Base-by-base conservation (phyloP, 306 rosid species). In the Quercus glauca region DNA sequence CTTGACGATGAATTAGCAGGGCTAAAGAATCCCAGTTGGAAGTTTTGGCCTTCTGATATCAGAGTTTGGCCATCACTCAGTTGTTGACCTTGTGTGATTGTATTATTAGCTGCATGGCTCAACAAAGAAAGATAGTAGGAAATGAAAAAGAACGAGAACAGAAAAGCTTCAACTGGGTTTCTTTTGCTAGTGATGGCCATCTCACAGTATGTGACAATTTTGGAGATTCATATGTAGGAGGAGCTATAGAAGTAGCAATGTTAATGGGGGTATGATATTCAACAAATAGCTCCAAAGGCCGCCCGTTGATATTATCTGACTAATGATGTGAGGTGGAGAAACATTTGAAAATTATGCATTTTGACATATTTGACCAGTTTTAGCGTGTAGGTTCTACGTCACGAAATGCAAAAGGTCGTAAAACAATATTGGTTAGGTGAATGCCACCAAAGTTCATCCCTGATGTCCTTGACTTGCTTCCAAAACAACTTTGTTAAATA, bases 11-110 rank as follows among this genome's bases (percentile, higher is more conserved):
- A 76, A 49, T 85, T 81, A 2, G 5, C 73, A 0, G 72, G 78
- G 77, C 81, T 49, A 85, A 94, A 94, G 90, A 94, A 94, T 5
- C 98, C 96, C 78, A 94, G 79, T 5, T 76, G 80, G 77, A 90
- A 94, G 64, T 28, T 74, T 55, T 77, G 33, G 0, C 37, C 67
- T 0, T 53, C 65, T 1, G 97, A 94, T 0, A 82, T 76, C 41
- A 94, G 14, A 1, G 77, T 79, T 5, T 78, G 77, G 33, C 80
- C 35, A 31, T 88, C 89, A 79, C 64, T 82, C 23, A 94, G 33
- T 0, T 72, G 3, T 6, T 49, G 75, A 6, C 80, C 90, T 3
- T 4, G 76, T 4, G 83, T 21, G 70, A 92, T 84, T 26, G 88
- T 74, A 71, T 58, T 31, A 17, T 58, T 31, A 17, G 82, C 77